Percentiles rank a stretch among this genome's conserved stretches.
Evolutionary conservation across 2,329 filamentous ascomycete species (phyloP).

Genomic region (Alternaria ethzedia): DNA sequence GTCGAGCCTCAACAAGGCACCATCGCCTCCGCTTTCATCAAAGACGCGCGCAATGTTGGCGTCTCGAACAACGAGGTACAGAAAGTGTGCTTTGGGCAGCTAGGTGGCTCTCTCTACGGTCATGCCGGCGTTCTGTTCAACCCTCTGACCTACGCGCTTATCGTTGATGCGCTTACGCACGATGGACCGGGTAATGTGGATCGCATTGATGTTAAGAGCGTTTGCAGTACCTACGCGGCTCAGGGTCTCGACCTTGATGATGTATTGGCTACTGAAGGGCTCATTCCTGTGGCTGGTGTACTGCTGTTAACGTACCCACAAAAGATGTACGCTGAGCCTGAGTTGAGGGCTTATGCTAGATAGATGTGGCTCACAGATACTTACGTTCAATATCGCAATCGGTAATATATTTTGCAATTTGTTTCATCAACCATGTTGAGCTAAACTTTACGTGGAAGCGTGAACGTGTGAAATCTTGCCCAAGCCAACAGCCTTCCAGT

Average conservation of each 20-base stretch:
- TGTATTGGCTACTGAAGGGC: constrained; percentile 54
- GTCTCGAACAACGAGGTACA: constrained; percentile 61
- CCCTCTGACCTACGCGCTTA: constrained; percentile 53
- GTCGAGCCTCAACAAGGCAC: constrained; percentile 59
- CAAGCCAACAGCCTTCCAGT: background rate
- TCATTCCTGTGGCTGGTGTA: constrained; percentile 50
- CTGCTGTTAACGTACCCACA: constrained; percentile 34
- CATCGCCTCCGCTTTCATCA: constrained; percentile 55
- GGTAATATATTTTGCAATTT: background rate
- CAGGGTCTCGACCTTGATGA: constrained; percentile 53
- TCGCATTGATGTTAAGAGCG: constrained; percentile 48
- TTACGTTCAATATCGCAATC: background rate
- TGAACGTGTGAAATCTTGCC: background rate
- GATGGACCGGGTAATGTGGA: constrained; percentile 52
- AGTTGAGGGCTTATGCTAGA: constrained; percentile 50
- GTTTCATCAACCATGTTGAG: background rate
- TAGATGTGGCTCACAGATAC: background rate
- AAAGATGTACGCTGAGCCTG: constrained; percentile 50
- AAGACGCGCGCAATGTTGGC: constrained; percentile 53
- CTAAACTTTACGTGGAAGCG: background rate
- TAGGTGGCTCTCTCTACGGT: constrained; percentile 55
- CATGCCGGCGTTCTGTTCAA: constrained; percentile 61
- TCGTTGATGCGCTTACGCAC: constrained; percentile 58
- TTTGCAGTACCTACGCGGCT: constrained; percentile 51
- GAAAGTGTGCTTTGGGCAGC: constrained; percentile 47